Conservation (phyloP, 106 monocot genomes). For the Phalaenopsis aphrodite region DNA sequence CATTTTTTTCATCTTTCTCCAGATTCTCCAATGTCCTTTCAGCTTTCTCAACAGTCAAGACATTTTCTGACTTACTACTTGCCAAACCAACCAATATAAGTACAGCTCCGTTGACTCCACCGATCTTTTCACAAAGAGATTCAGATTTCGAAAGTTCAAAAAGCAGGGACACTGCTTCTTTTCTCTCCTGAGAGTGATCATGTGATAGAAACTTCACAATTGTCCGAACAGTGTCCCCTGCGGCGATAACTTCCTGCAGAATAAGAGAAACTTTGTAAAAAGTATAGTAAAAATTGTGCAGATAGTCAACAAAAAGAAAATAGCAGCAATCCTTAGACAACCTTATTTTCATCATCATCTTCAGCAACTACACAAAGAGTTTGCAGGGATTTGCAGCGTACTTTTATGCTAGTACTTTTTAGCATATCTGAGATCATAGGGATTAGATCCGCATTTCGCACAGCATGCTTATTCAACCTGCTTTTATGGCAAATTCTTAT, state of each 20-base stretch:
- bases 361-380: slow-evolving; percentile 74
- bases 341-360: slow-evolving; percentile 83
- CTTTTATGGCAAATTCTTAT: slow-evolving; percentile 47
- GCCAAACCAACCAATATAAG: slow-evolving; percentile 74
- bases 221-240: slow-evolving; percentile 63
- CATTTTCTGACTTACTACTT: slow-evolving; percentile 75
- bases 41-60: slow-evolving; percentile 58
- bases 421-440: slow-evolving; percentile 56
- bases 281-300: background rate
- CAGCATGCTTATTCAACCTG: slow-evolving; percentile 47
- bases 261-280: slow-evolving; percentile 1
- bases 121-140: slow-evolving; percentile 75
- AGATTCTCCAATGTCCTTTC: slow-evolving; percentile 71
- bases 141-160: slow-evolving; percentile 81
- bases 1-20: slow-evolving; percentile 72
- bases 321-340: slow-evolving; percentile 19
- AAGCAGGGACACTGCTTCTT: slow-evolving; percentile 74
- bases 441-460: slow-evolving; percentile 41
- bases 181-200: slow-evolving; percentile 57
- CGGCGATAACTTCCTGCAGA: slow-evolving; percentile 51
- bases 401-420: slow-evolving; percentile 62
- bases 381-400: slow-evolving; percentile 69
- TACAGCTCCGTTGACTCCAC: slow-evolving; percentile 67
- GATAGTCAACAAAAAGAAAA: background rate
- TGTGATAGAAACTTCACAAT: slow-evolving; percentile 78